These are phyloP conservation scores for Hamigera avellanea DNA, from an alignment of 495 filamentous ascomycete species.

Conservation along the genomic window DNA sequence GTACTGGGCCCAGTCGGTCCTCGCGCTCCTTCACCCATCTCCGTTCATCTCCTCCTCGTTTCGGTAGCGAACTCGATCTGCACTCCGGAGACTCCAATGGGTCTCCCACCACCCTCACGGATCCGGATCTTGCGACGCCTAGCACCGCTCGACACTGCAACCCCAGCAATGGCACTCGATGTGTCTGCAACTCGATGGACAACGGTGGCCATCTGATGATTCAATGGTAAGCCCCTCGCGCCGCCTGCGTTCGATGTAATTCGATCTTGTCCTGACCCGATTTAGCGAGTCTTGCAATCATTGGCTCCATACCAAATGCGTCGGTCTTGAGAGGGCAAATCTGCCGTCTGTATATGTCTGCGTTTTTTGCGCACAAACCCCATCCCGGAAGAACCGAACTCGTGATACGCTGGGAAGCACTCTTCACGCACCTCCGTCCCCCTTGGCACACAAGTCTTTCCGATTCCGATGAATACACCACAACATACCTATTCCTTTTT, in stretches of 20 bases:
- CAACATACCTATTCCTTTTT: not conserved
- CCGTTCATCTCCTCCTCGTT: conserved; percentile 33
- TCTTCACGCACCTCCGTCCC: conserved; percentile 38
- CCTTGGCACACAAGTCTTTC: conserved; percentile 57
- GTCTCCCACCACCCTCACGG: conserved; percentile 59
- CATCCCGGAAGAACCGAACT: conserved; percentile 52
- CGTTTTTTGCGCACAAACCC: conserved; percentile 67
- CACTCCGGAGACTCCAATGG: conserved; percentile 29
- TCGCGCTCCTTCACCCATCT: conserved; percentile 27
- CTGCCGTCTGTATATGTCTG: conserved; percentile 72
- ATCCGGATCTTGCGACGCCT: conserved; percentile 55
- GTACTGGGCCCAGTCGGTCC: conserved; percentile 17
- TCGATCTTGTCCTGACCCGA: not conserved
- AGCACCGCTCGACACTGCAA: conserved; percentile 47
- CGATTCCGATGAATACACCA: conserved; percentile 24
- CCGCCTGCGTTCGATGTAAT: not conserved
- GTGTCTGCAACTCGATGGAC: conserved; percentile 57
- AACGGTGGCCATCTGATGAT: conserved; percentile 65
- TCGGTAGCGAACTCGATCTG: conserved; percentile 27
- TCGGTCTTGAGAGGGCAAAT: conserved; percentile 52
- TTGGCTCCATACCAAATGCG: conserved; percentile 72
- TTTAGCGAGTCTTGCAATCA: conserved; percentile 73
- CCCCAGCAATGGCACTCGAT: conserved; percentile 51
- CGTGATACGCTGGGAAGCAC: conserved; percentile 39
- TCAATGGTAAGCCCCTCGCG: conserved; percentile 52